Conservation (phyloP, 257 asterid genomes). For the Verbena officinalis region DNA sequence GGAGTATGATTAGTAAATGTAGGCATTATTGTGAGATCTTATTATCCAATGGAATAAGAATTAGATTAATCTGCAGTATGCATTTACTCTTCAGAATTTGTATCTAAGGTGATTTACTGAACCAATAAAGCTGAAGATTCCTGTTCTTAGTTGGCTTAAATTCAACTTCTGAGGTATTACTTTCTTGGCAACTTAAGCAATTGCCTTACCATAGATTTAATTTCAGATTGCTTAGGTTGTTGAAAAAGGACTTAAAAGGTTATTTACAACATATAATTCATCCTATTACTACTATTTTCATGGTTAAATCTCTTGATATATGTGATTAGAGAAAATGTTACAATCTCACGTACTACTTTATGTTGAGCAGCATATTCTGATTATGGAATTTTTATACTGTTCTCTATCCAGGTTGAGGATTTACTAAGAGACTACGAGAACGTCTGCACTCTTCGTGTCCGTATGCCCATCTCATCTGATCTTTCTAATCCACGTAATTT, state of each 20-base stretch:
- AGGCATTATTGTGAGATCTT: neutral
- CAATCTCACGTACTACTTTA: neutral
- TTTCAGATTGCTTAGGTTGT: neutral
- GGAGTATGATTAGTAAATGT: neutral
- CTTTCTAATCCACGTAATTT: slow-evolving; percentile 75
- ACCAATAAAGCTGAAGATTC: neutral
- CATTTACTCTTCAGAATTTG: neutral
- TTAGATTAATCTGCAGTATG: neutral
- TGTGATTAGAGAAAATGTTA: neutral
- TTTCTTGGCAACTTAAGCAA: neutral
- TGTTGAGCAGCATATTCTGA: too few species aligned
- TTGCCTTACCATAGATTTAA: neutral
- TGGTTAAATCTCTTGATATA: neutral
- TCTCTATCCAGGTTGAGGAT: slow-evolving; percentile 68
- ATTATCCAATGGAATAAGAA: neutral
- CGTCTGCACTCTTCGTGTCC: slow-evolving; percentile 77
- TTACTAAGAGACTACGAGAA: slow-evolving; percentile 72
- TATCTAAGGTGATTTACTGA: neutral
- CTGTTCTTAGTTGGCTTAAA: neutral
- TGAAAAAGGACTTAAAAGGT: slow-evolving; percentile 2
- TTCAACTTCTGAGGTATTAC: neutral
- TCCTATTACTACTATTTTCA: neutral
- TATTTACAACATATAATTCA: neutral
- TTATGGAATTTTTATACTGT: slow-evolving; percentile 9
- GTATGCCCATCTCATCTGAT: slow-evolving; percentile 88